Evolutionary conservation across 208 protist genomes (phyloP).

Genomic region (Trypanosoma melophagium): DNA sequence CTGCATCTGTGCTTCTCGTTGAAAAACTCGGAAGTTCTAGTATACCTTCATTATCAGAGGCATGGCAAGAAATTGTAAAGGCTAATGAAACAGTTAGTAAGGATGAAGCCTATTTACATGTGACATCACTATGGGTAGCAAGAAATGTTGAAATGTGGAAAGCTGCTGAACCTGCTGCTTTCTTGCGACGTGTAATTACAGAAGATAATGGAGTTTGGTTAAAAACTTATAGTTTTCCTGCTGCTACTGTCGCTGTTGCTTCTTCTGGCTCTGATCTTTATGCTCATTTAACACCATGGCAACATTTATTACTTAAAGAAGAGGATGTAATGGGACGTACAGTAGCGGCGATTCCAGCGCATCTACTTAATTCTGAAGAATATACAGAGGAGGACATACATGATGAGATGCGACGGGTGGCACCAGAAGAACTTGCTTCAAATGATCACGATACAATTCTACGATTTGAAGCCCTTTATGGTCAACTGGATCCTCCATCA

Average conservation of each 20-base stretch:
- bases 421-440: conserved; percentile 1
- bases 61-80: conserved; percentile 26
- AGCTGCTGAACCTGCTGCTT: conserved; percentile 32
- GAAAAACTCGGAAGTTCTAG: conserved; percentile 39
- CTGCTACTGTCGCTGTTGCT: conserved; percentile 2
- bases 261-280: not conserved
- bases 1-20: conserved; percentile 52
- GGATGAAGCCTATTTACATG: conserved; percentile 6
- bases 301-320: conserved; percentile 27
- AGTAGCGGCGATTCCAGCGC: conserved; percentile 45
- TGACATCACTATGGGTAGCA: conserved; percentile 55
- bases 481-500: conserved; percentile 12
- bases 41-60: conserved; percentile 25
- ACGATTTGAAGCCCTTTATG: conserved; percentile 41
- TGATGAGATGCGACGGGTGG: conserved; percentile 18
- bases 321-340: conserved; percentile 43
- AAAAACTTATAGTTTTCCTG: not conserved
- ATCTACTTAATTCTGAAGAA: conserved; percentile 36
- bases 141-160: conserved; percentile 83
- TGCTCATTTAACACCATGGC: conserved; percentile 9
- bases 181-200: conserved; percentile 28
- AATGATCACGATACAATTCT: conserved; percentile 36
- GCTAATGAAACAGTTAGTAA: conserved; percentile 13
- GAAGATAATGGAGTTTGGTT: conserved; percentile 22
- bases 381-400: conserved; percentile 29